Base-by-base conservation (phyloP, 768 basidiomycete genomes). In the Leccinum subgranulosum region DNA sequence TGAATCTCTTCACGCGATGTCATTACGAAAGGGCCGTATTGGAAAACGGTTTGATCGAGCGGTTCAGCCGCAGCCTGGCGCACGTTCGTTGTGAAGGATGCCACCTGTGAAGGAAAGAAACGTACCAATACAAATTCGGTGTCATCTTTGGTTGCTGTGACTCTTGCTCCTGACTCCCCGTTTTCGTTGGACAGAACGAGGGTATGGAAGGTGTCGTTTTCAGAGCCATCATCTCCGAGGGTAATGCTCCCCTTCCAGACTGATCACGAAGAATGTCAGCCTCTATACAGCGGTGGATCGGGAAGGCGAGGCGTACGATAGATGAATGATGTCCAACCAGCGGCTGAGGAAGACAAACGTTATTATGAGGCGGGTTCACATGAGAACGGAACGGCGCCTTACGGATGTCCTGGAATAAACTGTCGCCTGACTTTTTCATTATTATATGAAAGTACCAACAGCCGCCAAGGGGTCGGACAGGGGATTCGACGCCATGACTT, bases 361-460 rank as follows among this genome's bases (percentile, higher is more conserved):
- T 11, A 31, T 31, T 31, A 31, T 31, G 14, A 62, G 58, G 28
- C 23, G 8, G 28, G 31, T 28, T 25, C 36, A 7, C 12, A 15
- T 23, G 19, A n/a, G 21, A 53, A 53, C 1, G 41, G 36, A 15
- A 34, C n/a, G 43, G 36, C 21, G 14, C 74, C 87, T 67, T 62
- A 85, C 91, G 94, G 41, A 98, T 77, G 10, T 87, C 84, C 69
- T 95, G 95, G 76, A 91, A 96, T 29, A 92, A 80, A 29, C 69
- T 67, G 43, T 73, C 77, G 2, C 82, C 85, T 29, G 83, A 79
- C 58, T 80, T 80, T 27, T 79, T 74, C 69, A 95, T 85, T 57
- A 76, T 84, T 59, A 88, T 74, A 67, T 95, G 92, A 75, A 95
- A 87, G 73, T 84, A 97, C 91, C 92, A 95, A 73, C 94, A 95